Percentiles rank a stretch among this genome's conserved stretches.
These are phyloP conservation scores for Fusarium brachygibbosum DNA, from an alignment of 2,329 filamentous ascomycete genomes.

Conservation along the genomic window DNA sequence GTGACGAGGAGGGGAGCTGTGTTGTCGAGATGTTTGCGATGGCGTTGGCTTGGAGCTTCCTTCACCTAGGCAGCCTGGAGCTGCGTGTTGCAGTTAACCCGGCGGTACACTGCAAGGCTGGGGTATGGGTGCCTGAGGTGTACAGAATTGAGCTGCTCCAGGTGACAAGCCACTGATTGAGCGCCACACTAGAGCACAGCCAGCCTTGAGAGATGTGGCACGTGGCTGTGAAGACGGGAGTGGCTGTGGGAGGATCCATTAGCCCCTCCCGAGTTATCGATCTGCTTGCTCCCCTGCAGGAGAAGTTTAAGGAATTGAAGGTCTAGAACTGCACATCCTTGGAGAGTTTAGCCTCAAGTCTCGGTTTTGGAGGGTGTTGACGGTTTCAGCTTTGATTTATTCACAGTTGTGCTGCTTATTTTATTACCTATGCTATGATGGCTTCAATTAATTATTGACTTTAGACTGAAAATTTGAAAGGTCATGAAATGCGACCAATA, in stretches of 20 bases:
- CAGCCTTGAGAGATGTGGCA: conserved; percentile 22
- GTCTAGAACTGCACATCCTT: conserved; percentile 43
- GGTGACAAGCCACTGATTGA: background rate
- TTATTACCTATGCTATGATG: background rate
- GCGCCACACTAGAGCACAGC: conserved; percentile 1
- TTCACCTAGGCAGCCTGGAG: conserved; percentile 60
- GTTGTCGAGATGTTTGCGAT: conserved; percentile 38
- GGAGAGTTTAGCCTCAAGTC: conserved; percentile 15
- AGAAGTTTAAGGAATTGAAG: conserved; percentile 23
- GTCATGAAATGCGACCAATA: background rate
- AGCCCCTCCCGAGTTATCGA: conserved; percentile 21
- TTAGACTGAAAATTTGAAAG: background rate
- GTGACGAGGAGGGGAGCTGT: conserved; percentile 35
- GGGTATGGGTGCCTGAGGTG: conserved; percentile 52
- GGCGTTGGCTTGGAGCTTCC: conserved; percentile 53
- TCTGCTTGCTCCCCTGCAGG: conserved; percentile 37
- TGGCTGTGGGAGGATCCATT: conserved; percentile 35
- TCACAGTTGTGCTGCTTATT: background rate
- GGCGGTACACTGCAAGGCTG: conserved; percentile 46
- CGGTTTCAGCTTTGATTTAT: background rate
- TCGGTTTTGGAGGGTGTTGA: background rate
- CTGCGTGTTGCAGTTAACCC: conserved; percentile 55
- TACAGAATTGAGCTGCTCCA: conserved; percentile 18
- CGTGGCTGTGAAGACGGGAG: conserved; percentile 44
- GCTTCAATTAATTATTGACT: background rate